These are phyloP conservation scores for Kodamaea nitidulidarum DNA, from an alignment of 805 yeast species.

Conservation along the genomic window DNA sequence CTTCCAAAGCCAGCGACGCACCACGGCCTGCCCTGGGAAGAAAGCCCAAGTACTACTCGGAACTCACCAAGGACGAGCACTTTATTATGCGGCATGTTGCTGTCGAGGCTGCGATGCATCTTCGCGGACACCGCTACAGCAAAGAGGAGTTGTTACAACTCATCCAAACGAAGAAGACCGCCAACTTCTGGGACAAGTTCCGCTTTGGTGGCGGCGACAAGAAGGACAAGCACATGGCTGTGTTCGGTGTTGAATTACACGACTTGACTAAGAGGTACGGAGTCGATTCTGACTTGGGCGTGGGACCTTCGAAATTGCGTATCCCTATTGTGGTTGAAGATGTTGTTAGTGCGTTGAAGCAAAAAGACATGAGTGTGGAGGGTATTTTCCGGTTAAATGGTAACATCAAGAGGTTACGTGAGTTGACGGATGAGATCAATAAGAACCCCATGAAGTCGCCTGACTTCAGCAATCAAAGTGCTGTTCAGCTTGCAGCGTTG, in stretches of 20 bases:
- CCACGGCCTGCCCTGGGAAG: slow-evolving; percentile 1
- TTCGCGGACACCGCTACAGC: slow-evolving; percentile 20
- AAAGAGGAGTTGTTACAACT: slow-evolving; percentile 36
- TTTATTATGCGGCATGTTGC: slow-evolving; percentile 57
- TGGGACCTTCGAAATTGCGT: slow-evolving; percentile 72
- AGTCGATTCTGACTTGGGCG: slow-evolving; percentile 77
- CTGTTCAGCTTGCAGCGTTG: slow-evolving; percentile 90
- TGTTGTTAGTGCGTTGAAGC: slow-evolving; percentile 73
- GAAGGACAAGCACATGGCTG: slow-evolving; percentile 33
- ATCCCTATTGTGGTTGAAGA: slow-evolving; percentile 90
- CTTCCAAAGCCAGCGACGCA: neutral
- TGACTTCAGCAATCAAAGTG: slow-evolving; percentile 67
- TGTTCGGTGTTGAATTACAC: slow-evolving; percentile 77
- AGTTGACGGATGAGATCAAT: slow-evolving; percentile 70
- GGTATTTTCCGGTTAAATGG: slow-evolving; percentile 97
- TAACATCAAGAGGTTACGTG: slow-evolving; percentile 76
- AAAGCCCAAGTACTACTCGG: slow-evolving; percentile 56
- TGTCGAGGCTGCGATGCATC: slow-evolving; percentile 45
- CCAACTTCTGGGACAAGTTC: slow-evolving; percentile 53
- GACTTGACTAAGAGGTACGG: slow-evolving; percentile 69
- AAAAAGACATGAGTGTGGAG: slow-evolving; percentile 91
- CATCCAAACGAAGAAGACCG: slow-evolving; percentile 40
- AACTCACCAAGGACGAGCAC: slow-evolving; percentile 55
- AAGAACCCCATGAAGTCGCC: slow-evolving; percentile 67
- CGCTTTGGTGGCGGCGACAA: slow-evolving; percentile 32